phyloP scores from a whole-genome alignment of 2,329 filamentous ascomycete species.

The Aspergillus ruber region DNA sequence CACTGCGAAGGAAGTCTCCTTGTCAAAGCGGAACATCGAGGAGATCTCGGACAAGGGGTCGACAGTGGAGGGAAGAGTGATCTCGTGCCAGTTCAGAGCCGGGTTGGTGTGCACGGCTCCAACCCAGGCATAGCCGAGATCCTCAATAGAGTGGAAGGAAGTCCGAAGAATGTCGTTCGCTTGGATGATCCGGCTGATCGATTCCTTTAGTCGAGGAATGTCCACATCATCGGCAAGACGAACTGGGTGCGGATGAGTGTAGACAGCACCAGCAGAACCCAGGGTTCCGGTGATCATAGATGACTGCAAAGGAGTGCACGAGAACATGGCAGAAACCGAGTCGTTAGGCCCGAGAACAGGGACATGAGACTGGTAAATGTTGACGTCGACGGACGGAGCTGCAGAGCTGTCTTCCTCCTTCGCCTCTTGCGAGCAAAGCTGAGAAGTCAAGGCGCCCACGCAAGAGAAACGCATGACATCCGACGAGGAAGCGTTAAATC shows the following conservation, averaged over 20 bases:
- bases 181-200: slow-evolving; percentile 51
- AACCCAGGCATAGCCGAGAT: slow-evolving; percentile 18
- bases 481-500: slow-evolving; percentile 24
- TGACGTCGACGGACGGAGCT: not conserved
- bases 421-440: slow-evolving; percentile 4
- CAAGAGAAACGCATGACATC: slow-evolving; percentile 30
- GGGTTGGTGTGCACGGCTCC: slow-evolving; percentile 20
- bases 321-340: slow-evolving; percentile 20
- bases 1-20: slow-evolving; percentile 13
- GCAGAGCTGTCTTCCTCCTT: slow-evolving; percentile 4
- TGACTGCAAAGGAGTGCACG: slow-evolving; percentile 72
- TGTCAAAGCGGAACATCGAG: slow-evolving; percentile 10
- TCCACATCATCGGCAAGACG: slow-evolving; percentile 43
- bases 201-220: slow-evolving; percentile 42
- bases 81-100: slow-evolving; percentile 15
- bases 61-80: slow-evolving; percentile 8
- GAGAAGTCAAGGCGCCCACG: slow-evolving; percentile 19
- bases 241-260: slow-evolving; percentile 69
- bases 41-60: slow-evolving; percentile 10
- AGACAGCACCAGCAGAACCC: slow-evolving; percentile 49
- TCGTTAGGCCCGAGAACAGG: slow-evolving; percentile 12
- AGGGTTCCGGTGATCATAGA: slow-evolving; percentile 70
- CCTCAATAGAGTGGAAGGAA: slow-evolving; percentile 25
- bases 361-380: slow-evolving; percentile 9
- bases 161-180: slow-evolving; percentile 62